Evolutionary conservation across 1,284 basidiomycete species (phyloP).

Genomic region (Moniliella sp.): DNA sequence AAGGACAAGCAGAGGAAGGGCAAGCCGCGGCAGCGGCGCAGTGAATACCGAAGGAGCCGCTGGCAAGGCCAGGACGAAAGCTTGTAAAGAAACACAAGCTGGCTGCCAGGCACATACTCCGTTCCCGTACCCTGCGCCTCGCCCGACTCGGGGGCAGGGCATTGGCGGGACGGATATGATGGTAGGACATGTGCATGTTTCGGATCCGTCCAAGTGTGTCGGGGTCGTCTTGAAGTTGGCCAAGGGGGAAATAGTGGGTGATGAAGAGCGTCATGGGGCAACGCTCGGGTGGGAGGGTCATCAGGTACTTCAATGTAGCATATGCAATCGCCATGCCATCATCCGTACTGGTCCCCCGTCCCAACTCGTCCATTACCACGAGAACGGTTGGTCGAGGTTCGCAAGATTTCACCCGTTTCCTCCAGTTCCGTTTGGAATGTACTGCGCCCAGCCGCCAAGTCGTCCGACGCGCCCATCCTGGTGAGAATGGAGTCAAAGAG

Average conservation of each 20-base stretch:
- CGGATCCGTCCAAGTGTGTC: slow-evolving; percentile 2
- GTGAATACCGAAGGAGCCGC: slow-evolving; percentile 22
- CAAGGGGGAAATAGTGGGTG: slow-evolving; percentile 21
- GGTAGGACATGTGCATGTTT: slow-evolving; percentile 19
- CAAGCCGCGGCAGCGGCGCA: slow-evolving; percentile 21
- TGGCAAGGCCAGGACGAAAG: slow-evolving; percentile 12
- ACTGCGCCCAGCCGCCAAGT: slow-evolving; percentile 57
- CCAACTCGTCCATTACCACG: slow-evolving; percentile 23
- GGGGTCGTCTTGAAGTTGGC: slow-evolving; percentile 3
- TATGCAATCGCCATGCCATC: slow-evolving; percentile 17
- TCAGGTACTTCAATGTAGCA: slow-evolving; percentile 12
- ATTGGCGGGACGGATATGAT: neutral
- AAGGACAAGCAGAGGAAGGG: slow-evolving; percentile 1
- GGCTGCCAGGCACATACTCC: neutral
- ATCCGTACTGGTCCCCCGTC: slow-evolving; percentile 13
- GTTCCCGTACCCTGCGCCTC: neutral
- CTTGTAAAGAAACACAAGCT: slow-evolving; percentile 26
- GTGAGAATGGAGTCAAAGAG: slow-evolving; percentile 66
- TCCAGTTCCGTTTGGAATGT: slow-evolving; percentile 84
- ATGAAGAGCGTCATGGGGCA: slow-evolving; percentile 11
- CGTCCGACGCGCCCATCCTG: slow-evolving; percentile 64
- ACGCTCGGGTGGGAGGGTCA: neutral
- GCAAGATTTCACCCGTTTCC: slow-evolving; percentile 48
- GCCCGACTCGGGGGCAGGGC: neutral
- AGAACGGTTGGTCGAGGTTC: slow-evolving; percentile 13